phyloP scores from a whole-genome alignment of 129 eudicot genomes.

The Dittrichia graveolens region DNA sequence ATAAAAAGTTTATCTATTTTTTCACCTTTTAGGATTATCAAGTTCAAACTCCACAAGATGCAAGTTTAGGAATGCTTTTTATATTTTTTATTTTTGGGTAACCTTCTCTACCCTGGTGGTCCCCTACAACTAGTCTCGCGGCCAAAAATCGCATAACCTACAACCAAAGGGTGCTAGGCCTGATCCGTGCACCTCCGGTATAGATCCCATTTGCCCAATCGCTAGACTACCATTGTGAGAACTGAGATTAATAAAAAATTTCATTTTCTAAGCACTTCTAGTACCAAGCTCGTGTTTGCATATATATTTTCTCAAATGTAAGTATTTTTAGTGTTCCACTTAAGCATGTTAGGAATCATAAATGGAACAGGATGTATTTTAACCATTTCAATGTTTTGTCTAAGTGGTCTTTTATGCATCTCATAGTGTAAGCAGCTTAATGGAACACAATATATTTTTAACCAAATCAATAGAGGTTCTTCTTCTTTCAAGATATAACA shows the following conservation, averaged over 20 bases:
- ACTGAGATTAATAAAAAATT: background rate
- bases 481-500: conserved; percentile 14
- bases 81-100: too few relatives aligned
- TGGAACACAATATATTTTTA: background rate
- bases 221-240: background rate
- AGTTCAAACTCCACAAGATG: background rate
- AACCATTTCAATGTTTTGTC: too few relatives aligned
- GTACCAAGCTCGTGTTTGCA: background rate
- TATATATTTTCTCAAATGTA: background rate
- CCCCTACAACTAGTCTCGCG: too few relatives aligned
- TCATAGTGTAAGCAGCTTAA: too few relatives aligned
- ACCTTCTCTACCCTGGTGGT: too few relatives aligned
- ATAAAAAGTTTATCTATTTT: background rate
- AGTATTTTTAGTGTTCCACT: background rate
- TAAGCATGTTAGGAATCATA: background rate
- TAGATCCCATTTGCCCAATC: too few relatives aligned
- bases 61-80: background rate
- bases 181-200: too few relatives aligned
- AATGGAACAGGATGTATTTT: background rate
- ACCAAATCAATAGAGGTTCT: background rate
- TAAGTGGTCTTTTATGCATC: too few relatives aligned
- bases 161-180: too few relatives aligned
- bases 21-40: too few relatives aligned
- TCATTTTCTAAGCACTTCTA: background rate
- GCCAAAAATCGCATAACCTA: too few relatives aligned